Evolutionary conservation across 352 stramenopile genomes (phyloP).

Genomic region (Phytophthora pini): DNA sequence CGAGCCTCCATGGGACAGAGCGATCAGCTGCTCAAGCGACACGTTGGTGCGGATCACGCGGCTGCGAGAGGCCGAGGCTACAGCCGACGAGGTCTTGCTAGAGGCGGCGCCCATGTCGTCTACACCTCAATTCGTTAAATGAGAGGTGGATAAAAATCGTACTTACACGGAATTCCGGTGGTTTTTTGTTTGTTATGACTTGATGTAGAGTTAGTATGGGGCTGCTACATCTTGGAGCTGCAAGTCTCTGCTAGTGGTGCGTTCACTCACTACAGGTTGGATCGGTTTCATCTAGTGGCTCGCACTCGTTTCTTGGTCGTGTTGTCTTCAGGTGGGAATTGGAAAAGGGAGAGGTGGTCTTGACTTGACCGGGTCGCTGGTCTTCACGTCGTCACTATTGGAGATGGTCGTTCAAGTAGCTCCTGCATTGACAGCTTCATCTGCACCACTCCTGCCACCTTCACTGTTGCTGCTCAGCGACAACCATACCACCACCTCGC

Average conservation of each 20-base stretch:
- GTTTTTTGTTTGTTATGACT: constrained; percentile 1
- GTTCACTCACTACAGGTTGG: constrained; percentile 12
- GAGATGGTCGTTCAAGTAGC: constrained; percentile 9
- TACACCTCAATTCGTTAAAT: constrained; percentile 12
- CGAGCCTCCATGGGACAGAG: constrained; percentile 23
- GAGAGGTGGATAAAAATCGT: constrained; percentile 18
- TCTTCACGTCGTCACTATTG: constrained; percentile 1
- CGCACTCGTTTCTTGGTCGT: constrained; percentile 14
- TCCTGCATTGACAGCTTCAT: constrained; percentile 7
- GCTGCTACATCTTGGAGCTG: constrained; percentile 4
- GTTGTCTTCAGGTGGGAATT: constrained; percentile 20
- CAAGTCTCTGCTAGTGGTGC: constrained; percentile 20
- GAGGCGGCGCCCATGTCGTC: constrained; percentile 34
- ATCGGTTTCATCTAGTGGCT: constrained; percentile 14
- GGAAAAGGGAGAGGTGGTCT: constrained; percentile 12
- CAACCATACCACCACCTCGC: constrained; percentile 8
- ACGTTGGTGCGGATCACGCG: constrained; percentile 50
- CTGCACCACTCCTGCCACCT: constrained; percentile 9
- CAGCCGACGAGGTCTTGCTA: constrained; percentile 34
- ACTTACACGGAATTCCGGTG: constrained; percentile 29
- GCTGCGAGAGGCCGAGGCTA: constrained; percentile 15
- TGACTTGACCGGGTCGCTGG: background rate
- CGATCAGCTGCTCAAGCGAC: constrained; percentile 42
- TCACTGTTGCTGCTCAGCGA: constrained; percentile 7
- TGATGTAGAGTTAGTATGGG: background rate